A percentile compares a stretch with the other conserved stretches of the same genome.
phyloP scores from a whole-genome alignment of 768 basidiomycete species.

The Cyclocybe cylindracea region DNA sequence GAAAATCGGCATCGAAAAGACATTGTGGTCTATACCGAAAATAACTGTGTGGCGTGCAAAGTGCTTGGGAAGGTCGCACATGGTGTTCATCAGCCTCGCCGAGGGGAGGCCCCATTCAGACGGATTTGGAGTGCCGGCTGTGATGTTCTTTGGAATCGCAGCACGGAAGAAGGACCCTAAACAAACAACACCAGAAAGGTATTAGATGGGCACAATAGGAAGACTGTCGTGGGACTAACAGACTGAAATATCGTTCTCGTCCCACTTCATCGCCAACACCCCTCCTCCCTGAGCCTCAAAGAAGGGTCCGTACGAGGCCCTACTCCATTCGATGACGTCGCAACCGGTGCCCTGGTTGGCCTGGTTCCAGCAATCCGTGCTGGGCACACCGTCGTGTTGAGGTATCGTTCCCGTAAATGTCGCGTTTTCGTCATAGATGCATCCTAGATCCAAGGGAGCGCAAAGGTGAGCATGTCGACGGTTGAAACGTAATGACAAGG shows the following conservation, averaged over 20 bases:
- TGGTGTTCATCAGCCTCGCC: conserved; percentile 55
- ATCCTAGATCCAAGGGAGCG: conserved; percentile 10
- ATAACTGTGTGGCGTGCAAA: conserved; percentile 75
- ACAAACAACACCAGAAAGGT: neutral
- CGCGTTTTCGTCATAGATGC: conserved; percentile 21
- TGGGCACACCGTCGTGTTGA: conserved; percentile 43
- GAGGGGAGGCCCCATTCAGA: conserved; percentile 70
- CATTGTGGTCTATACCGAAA: conserved; percentile 56
- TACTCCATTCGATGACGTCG: conserved; percentile 59
- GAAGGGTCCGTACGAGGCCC: conserved; percentile 48
- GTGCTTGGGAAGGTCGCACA: conserved; percentile 59
- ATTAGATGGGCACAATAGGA: too few species aligned
- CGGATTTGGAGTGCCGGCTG: conserved; percentile 61
- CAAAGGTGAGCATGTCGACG: too few species aligned
- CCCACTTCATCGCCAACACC: conserved; percentile 93
- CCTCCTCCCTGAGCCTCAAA: conserved; percentile 82
- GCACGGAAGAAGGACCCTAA: conserved; percentile 84
- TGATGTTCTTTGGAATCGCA: too few species aligned
- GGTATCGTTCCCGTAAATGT: conserved; percentile 22
- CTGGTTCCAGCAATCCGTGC: conserved; percentile 55
- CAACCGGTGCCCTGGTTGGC: conserved; percentile 69
- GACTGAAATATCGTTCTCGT: conserved; percentile 65
- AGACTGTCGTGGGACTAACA: conserved; percentile 47
- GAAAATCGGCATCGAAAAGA: conserved; percentile 17
- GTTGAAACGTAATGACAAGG: neutral